These are phyloP conservation scores for Backusella mclennaniae DNA, from an alignment of 192 early-diverging fungal genomes.

Conservation along the genomic window DNA sequence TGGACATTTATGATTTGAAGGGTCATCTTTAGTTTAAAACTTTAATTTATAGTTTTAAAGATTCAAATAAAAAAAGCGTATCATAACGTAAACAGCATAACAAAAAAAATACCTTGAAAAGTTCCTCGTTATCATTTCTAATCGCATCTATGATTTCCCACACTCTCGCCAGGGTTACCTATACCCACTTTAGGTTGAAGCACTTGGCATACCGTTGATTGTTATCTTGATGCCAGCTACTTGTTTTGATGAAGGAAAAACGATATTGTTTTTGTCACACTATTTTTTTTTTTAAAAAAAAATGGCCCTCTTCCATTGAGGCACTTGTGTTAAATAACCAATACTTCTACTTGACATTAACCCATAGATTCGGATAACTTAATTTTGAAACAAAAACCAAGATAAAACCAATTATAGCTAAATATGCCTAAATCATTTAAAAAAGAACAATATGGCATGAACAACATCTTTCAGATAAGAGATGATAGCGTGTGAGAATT, in stretches of 20 bases:
- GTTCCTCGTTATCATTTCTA: background rate
- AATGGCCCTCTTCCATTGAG: background rate
- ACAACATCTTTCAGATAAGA: background rate
- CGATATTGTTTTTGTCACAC: background rate
- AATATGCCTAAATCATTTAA: background rate
- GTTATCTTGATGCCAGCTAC: background rate
- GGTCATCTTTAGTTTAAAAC: background rate
- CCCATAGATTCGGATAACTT: background rate
- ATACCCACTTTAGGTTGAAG: background rate
- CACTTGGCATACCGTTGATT: background rate
- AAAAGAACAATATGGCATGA: background rate
- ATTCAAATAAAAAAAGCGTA: background rate
- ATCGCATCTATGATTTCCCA: background rate
- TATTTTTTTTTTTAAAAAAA: background rate
- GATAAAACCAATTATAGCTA: background rate
- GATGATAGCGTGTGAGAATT: conserved; percentile 4
- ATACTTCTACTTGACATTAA: background rate
- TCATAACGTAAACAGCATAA: background rate
- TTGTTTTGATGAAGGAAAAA: background rate
- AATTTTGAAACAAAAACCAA: background rate
- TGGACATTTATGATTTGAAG: background rate
- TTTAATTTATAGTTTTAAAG: background rate
- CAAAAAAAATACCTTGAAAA: background rate
- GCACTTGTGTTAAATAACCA: too few species aligned
- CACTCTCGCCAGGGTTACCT: background rate